Evolutionary conservation across 202 grass and related monocot species (phyloP).

Genomic region (Cymbopogon flexuosus): DNA sequence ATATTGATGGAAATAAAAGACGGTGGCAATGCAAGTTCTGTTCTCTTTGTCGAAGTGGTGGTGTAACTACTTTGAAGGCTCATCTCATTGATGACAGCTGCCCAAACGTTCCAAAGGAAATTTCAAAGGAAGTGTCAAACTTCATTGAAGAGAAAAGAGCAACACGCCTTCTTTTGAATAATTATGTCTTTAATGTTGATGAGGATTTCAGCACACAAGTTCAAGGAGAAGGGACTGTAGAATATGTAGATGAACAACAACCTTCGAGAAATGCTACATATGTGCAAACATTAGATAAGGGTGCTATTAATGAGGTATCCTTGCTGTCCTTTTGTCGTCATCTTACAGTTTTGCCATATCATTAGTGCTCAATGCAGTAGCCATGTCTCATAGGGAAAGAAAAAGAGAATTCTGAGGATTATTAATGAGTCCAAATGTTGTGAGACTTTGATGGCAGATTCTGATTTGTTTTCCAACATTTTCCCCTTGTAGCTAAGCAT

Average conservation of each 20-base stretch:
- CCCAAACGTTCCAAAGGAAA: conserved; percentile 43
- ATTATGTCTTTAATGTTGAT: conserved; percentile 25
- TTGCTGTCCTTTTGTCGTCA: conserved; percentile 10
- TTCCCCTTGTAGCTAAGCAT: background rate
- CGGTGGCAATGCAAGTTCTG: conserved; percentile 85
- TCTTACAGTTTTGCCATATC: background rate
- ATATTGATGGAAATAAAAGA: conserved; percentile 74
- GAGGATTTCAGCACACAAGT: conserved; percentile 17
- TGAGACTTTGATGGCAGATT: background rate
- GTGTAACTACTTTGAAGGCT: conserved; percentile 76
- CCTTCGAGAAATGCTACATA: conserved; percentile 23
- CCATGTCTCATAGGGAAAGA: background rate
- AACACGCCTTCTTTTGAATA: conserved; percentile 40
- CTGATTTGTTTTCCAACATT: background rate
- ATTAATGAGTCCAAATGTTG: background rate
- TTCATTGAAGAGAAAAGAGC: conserved; percentile 56
- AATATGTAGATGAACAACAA: conserved; percentile 24
- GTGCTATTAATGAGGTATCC: conserved; percentile 32
- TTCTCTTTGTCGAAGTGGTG: conserved; percentile 64
- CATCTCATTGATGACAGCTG: conserved; percentile 70
- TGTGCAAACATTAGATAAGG: conserved; percentile 8
- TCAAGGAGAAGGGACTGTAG: conserved; percentile 24
- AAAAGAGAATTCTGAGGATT: background rate
- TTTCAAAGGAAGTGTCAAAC: conserved; percentile 46
- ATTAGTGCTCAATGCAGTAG: conserved; percentile 9